Percentiles rank a stretch among this genome's conserved stretches.
phyloP scores from a whole-genome alignment of 441 rosid genomes.

The Gossypium davidsonii region DNA sequence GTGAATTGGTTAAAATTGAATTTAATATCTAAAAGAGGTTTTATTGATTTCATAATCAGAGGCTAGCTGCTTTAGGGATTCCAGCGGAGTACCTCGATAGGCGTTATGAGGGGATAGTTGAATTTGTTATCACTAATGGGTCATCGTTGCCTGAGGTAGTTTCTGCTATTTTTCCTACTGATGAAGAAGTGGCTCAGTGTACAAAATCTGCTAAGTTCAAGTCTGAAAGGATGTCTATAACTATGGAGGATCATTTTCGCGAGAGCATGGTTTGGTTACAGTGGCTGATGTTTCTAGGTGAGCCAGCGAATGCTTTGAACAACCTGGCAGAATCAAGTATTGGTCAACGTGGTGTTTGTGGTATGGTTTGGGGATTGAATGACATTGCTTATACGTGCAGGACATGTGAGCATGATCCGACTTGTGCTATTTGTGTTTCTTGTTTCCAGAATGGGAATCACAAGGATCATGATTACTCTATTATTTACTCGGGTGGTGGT shows the following conservation, averaged over 20 bases:
- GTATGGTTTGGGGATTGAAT: constrained; percentile 84
- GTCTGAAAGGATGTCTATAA: constrained; percentile 23
- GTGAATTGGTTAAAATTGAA: neutral
- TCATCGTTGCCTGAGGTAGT: constrained; percentile 45
- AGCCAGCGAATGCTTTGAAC: constrained; percentile 46
- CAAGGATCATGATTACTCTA: constrained; percentile 69
- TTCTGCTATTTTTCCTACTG: constrained; percentile 55
- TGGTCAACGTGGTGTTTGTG: constrained; percentile 89
- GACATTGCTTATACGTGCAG: constrained; percentile 89
- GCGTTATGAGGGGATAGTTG: constrained; percentile 44
- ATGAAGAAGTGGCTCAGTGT: constrained; percentile 54
- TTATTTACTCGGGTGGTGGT: constrained; percentile 82
- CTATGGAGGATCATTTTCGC: constrained; percentile 40
- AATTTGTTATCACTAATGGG: constrained; percentile 37
- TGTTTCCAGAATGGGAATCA: constrained; percentile 91
- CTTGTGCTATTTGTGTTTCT: constrained; percentile 94
- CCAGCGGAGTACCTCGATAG: constrained; percentile 41
- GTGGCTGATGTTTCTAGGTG: constrained; percentile 85
- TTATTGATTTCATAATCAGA: constrained; percentile 33
- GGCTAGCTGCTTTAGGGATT: constrained; percentile 60
- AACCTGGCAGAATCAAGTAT: constrained; percentile 40
- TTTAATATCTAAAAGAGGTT: neutral
- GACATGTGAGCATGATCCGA: constrained; percentile 85
- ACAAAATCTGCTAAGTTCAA: constrained; percentile 30
- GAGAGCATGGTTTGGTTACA: constrained; percentile 72